These are phyloP conservation scores for Centrapalus pauciflorus DNA, from an alignment of 129 eudicot species.

Conservation along the genomic window DNA sequence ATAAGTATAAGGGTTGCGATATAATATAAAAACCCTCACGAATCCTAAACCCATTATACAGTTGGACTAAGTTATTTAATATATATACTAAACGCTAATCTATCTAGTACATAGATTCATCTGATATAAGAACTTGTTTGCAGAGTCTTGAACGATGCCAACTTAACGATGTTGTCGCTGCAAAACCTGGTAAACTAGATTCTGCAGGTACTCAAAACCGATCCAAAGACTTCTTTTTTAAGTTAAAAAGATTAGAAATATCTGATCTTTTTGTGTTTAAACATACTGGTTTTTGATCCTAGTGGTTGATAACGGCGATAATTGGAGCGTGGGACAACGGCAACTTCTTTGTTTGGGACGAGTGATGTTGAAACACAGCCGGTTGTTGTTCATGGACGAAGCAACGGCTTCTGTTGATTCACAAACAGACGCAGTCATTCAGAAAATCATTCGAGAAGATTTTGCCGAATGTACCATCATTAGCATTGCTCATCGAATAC, in stretches of 20 bases:
- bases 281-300: neutral
- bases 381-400: slow-evolving; percentile 86
- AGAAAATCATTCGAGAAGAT: slow-evolving; percentile 78
- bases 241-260: neutral
- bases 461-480: slow-evolving; percentile 70
- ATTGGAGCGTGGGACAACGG: slow-evolving; percentile 95
- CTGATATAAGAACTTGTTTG: slow-evolving; percentile 13
- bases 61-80: too few species aligned
- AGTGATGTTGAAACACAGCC: slow-evolving; percentile 71
- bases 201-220: slow-evolving; percentile 47
- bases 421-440: slow-evolving; percentile 81
- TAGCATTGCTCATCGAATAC: slow-evolving; percentile 94
- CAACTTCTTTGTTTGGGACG: slow-evolving; percentile 88
- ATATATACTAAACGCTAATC: too few species aligned
- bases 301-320: slow-evolving; percentile 83
- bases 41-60: too few species aligned
- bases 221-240: neutral
- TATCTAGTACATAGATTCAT: neutral
- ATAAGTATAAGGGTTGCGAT: neutral
- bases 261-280: neutral
- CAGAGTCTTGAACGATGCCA: slow-evolving; percentile 93
- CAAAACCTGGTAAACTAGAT: slow-evolving; percentile 81
- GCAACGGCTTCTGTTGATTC: slow-evolving; percentile 99
- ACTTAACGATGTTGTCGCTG: slow-evolving; percentile 75
- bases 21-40: neutral